Conservation (phyloP, 2,329 filamentous ascomycete genomes). For the Dactylonectria macrodidyma region DNA sequence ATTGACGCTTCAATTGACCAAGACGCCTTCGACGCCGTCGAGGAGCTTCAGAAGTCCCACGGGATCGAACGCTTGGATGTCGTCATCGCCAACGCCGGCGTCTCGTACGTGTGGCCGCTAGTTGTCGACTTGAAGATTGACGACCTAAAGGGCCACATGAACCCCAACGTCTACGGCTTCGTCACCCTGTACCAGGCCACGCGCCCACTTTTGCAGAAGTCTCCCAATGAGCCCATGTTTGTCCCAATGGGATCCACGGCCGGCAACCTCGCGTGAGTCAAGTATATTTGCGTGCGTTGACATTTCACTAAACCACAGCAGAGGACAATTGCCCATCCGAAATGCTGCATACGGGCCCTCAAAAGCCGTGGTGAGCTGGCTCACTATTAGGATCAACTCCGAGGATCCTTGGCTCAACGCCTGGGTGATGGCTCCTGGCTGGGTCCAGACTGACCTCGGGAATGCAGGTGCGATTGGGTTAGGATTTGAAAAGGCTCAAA, state of each 20-base stretch:
- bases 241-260: conserved; percentile 55
- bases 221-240: conserved; percentile 52
- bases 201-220: conserved; percentile 54
- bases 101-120: conserved; percentile 50
- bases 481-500: background rate
- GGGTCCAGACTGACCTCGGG: conserved; percentile 28
- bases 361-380: conserved; percentile 56
- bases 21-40: conserved; percentile 53
- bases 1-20: conserved; percentile 55
- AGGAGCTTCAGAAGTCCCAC: conserved; percentile 47
- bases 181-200: conserved; percentile 62
- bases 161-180: conserved; percentile 60
- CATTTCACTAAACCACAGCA: conserved; percentile 10
- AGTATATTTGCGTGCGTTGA: background rate
- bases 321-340: conserved; percentile 42
- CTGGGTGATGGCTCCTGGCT: conserved; percentile 50
- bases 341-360: conserved; percentile 59
- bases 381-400: conserved; percentile 46
- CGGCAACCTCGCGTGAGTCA: conserved; percentile 17
- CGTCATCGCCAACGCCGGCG: conserved; percentile 68
- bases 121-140: conserved; percentile 50
- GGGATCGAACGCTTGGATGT: conserved; percentile 62
- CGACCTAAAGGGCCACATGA: conserved; percentile 56
- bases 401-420: conserved; percentile 52
- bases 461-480: background rate